phyloP scores from a whole-genome alignment of 257 asterid genomes.

The Solanum peruvianum region DNA sequence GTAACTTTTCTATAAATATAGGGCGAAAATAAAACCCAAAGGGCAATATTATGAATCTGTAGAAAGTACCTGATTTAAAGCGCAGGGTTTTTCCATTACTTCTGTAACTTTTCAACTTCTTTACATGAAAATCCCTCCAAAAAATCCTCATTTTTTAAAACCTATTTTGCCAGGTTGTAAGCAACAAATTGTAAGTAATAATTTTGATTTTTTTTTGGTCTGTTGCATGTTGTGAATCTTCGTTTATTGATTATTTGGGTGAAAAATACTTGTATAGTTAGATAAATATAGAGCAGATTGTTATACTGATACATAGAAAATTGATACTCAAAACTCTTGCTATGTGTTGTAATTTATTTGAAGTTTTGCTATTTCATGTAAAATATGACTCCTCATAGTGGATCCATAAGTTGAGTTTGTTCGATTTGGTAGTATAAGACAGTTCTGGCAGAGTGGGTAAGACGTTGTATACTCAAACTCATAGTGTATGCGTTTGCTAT shows the following conservation, averaged over 20 bases:
- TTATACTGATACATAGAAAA: not conserved
- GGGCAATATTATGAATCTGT: not conserved
- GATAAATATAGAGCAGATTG: too few species aligned
- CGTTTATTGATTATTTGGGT: not conserved
- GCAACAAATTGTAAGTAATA: not conserved
- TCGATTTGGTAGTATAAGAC: too few species aligned
- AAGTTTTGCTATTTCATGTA: not conserved
- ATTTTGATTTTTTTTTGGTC: not conserved
- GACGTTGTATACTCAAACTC: too few species aligned
- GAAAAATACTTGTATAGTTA: not conserved
- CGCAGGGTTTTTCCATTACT: not conserved
- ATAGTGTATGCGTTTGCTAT: not conserved
- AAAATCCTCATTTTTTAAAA: constrained; percentile 8
- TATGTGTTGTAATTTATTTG: not conserved
- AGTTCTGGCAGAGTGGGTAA: too few species aligned
- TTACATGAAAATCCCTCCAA: not conserved
- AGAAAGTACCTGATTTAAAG: not conserved
- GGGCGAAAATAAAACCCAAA: not conserved
- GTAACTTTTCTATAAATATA: too few species aligned
- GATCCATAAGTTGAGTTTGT: too few species aligned
- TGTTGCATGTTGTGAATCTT: not conserved
- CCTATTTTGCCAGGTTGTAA: constrained; percentile 5
- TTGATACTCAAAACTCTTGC: not conserved
- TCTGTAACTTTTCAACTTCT: not conserved
- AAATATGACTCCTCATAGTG: too few species aligned